phyloP scores from a whole-genome alignment of 2,329 filamentous ascomycete species.

The Zymoseptoria crescenta region DNA sequence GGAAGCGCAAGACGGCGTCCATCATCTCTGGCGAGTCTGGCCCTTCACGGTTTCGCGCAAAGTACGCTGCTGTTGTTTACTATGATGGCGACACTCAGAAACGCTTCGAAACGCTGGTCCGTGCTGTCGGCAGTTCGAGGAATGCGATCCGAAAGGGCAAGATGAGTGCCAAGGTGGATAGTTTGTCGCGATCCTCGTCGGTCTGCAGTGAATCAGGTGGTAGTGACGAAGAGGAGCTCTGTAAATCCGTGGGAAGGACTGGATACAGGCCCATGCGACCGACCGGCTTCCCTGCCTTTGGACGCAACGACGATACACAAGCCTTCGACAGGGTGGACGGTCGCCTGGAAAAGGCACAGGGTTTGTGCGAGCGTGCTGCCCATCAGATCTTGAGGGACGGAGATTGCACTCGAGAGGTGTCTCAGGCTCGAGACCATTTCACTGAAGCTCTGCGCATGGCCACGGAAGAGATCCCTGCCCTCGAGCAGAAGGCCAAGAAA shows the following conservation, averaged over 20 bases:
- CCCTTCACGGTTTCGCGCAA: slow-evolving; percentile 55
- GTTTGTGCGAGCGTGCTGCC: slow-evolving; percentile 75
- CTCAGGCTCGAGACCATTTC: slow-evolving; percentile 59
- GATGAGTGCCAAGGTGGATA: slow-evolving; percentile 66
- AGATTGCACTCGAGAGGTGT: slow-evolving; percentile 70
- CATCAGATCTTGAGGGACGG: slow-evolving; percentile 86
- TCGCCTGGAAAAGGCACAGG: slow-evolving; percentile 69
- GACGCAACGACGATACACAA: slow-evolving; percentile 15
- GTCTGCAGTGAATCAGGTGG: slow-evolving; percentile 28
- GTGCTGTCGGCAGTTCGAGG: slow-evolving; percentile 68
- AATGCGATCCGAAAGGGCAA: slow-evolving; percentile 83
- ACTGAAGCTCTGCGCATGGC: slow-evolving; percentile 52
- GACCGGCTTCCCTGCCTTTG: slow-evolving; percentile 1
- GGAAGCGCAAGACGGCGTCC: slow-evolving; percentile 40
- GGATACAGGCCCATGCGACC: slow-evolving; percentile 25
- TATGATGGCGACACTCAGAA: slow-evolving; percentile 84
- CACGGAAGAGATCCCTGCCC: slow-evolving; percentile 17
- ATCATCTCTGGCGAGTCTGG: slow-evolving; percentile 34
- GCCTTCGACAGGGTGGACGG: slow-evolving; percentile 62
- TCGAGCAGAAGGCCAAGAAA: slow-evolving; percentile 18
- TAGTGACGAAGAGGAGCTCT: slow-evolving; percentile 30
- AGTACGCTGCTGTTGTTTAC: slow-evolving; percentile 77
- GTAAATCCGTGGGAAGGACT: slow-evolving; percentile 27
- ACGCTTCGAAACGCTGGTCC: slow-evolving; percentile 73
- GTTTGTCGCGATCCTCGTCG: slow-evolving; percentile 32